These are phyloP conservation scores for Linanthus parryae DNA, from an alignment of 148 eudicot genomes.

Conservation along the genomic window DNA sequence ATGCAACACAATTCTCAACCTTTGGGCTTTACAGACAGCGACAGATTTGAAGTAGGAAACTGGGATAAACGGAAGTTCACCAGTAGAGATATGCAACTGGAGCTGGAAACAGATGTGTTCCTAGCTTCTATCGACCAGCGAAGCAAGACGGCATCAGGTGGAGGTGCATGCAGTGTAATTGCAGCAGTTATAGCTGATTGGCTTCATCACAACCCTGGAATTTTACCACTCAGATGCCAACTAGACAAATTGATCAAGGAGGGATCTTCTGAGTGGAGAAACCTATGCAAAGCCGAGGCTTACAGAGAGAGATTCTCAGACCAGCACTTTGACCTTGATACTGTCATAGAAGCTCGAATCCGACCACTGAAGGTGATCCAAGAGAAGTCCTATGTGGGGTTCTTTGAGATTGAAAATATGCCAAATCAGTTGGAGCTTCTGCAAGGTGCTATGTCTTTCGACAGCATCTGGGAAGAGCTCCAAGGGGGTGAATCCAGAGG, in stretches of 20 bases:
- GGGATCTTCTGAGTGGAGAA: slow-evolving; percentile 25
- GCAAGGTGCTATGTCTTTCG: slow-evolving; percentile 22
- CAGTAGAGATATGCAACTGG: slow-evolving; percentile 18
- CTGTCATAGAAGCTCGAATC: slow-evolving; percentile 20
- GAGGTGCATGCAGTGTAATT: slow-evolving; percentile 22
- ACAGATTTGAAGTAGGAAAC: slow-evolving; percentile 20
- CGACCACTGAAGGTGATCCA: slow-evolving; percentile 16
- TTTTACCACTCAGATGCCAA: slow-evolving; percentile 19
- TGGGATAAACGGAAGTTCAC: slow-evolving; percentile 18
- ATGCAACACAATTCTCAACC: background rate
- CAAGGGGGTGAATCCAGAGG: slow-evolving; percentile 4
- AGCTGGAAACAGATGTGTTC: slow-evolving; percentile 20
- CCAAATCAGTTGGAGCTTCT: slow-evolving; percentile 17
- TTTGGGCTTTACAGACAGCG: slow-evolving; percentile 7
- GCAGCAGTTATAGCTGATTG: slow-evolving; percentile 21
- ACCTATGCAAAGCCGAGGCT: slow-evolving; percentile 12
- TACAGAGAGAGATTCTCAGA: slow-evolving; percentile 15
- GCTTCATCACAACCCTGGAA: slow-evolving; percentile 18
- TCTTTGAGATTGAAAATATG: slow-evolving; percentile 20
- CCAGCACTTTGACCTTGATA: slow-evolving; percentile 26
- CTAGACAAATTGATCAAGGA: slow-evolving; percentile 19
- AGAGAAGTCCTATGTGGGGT: slow-evolving; percentile 21
- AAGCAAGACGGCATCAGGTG: slow-evolving; percentile 23
- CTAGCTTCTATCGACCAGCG: slow-evolving; percentile 23
- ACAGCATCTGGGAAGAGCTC: slow-evolving; percentile 22